These are phyloP conservation scores for Laguncularia racemosa DNA, from an alignment of 345 rosid genomes.

Conservation along the genomic window DNA sequence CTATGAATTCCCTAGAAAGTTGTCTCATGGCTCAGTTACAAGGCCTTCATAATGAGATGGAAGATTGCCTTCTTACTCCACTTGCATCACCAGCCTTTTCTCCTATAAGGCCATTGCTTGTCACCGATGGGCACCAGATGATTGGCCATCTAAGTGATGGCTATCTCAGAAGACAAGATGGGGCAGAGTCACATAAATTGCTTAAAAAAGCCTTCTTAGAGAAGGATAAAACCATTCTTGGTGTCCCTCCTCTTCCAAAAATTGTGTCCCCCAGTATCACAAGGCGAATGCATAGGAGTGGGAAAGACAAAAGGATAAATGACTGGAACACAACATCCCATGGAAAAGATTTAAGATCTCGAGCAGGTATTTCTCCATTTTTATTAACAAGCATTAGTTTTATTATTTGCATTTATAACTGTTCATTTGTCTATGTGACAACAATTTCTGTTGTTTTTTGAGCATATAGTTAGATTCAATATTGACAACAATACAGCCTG, in stretches of 20 bases:
- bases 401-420: background rate
- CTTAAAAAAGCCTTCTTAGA: constrained; percentile 16
- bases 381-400: background rate
- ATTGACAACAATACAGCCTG: too few species aligned
- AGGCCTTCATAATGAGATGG: constrained; percentile 33
- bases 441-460: too few species aligned
- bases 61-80: constrained; percentile 35
- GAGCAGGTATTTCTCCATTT: constrained; percentile 21
- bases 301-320: constrained; percentile 26
- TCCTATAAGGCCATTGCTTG: constrained; percentile 42
- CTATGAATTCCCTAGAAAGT: constrained; percentile 51
- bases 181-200: constrained; percentile 11
- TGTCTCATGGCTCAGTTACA: constrained; percentile 62
- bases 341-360: constrained; percentile 14
- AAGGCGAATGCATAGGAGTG: constrained; percentile 31
- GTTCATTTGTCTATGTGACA: background rate
- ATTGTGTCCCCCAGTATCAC: constrained; percentile 17
- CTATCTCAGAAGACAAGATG: constrained; percentile 9
- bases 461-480: too few species aligned
- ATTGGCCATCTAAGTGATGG: constrained; percentile 35
- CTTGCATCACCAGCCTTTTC: constrained; percentile 35
- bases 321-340: constrained; percentile 18
- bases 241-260: constrained; percentile 47
- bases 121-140: constrained; percentile 47
- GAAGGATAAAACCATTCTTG: constrained; percentile 16